phyloP scores from a whole-genome alignment of 257 asterid species.

The Coffea canephora region DNA sequence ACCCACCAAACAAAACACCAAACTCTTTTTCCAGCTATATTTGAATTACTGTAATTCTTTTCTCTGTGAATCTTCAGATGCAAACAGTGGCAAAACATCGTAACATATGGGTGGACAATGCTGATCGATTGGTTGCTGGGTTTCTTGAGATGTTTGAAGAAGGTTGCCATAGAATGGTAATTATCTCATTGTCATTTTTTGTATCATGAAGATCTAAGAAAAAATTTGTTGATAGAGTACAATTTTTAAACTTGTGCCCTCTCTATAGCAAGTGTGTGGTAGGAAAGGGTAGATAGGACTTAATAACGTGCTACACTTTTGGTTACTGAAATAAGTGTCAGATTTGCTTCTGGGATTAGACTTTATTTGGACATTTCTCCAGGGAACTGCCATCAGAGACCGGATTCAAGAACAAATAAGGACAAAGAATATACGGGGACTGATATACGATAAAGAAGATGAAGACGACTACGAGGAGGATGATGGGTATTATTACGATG shows the following conservation, averaged over 20 bases:
- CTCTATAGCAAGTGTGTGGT: too few relatives aligned
- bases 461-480: slow-evolving; percentile 27
- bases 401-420: slow-evolving; percentile 50
- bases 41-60: not conserved
- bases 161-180: slow-evolving; percentile 49
- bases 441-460: slow-evolving; percentile 36
- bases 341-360: not conserved
- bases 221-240: not conserved
- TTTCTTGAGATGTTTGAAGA: slow-evolving; percentile 68
- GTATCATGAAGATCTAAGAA: not conserved
- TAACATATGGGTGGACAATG: slow-evolving; percentile 60
- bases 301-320: not conserved
- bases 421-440: slow-evolving; percentile 37
- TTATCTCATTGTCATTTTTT: not conserved
- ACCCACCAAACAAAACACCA: too few relatives aligned
- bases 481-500: slow-evolving; percentile 30
- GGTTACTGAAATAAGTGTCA: not conserved
- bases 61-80: slow-evolving; percentile 35
- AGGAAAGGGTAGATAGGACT: not conserved
- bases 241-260: not conserved
- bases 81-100: slow-evolving; percentile 53
- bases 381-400: slow-evolving; percentile 59
- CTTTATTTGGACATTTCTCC: slow-evolving; percentile 4
- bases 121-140: slow-evolving; percentile 59
- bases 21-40: not conserved